phyloP scores from a whole-genome alignment of 116 monocot species.

The Iris pallida region DNA sequence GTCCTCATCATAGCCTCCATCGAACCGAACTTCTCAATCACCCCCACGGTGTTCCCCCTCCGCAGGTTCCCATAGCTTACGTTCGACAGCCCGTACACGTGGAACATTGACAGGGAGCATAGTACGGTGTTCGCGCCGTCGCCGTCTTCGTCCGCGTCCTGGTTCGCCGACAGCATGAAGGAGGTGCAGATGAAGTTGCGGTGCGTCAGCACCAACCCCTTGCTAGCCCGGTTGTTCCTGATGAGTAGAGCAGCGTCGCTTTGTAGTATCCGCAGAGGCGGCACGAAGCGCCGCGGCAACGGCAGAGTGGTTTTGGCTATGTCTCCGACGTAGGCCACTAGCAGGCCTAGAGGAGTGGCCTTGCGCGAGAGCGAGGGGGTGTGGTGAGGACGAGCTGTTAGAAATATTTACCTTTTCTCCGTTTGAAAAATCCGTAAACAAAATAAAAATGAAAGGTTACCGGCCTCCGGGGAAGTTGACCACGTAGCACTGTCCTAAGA shows the following conservation, averaged over 20 bases:
- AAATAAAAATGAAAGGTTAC: no score
- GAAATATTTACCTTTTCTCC: no score
- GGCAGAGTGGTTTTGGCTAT: no score
- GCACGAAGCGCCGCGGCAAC: no score
- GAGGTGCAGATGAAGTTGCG: constrained; percentile 42
- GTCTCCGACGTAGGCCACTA: no score
- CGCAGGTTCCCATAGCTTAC: constrained; percentile 27
- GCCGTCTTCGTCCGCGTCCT: constrained; percentile 10
- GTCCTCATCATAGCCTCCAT: constrained; percentile 30
- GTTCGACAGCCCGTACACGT: constrained; percentile 48
- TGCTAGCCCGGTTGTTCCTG: constrained; percentile 75
- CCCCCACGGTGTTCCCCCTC: constrained; percentile 34
- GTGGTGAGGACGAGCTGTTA: constrained; percentile 51
- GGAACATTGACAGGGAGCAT: constrained; percentile 72
- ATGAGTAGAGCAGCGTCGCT: constrained; percentile 65
- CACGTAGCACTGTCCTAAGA: no score
- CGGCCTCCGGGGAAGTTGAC: no score
- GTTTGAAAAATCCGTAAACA: no score
- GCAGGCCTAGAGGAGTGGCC: background rate
- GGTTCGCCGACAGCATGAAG: constrained; percentile 21
- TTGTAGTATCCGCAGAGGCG: constrained; percentile 19
- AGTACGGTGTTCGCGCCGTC: constrained; percentile 27
- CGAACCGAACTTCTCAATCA: constrained; percentile 46
- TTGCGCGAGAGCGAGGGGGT: constrained; percentile 38
- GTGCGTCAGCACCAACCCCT: constrained; percentile 70